Evolutionary conservation across 345 rosid species (phyloP).

Genomic region (Pseudoturritis turrita): DNA sequence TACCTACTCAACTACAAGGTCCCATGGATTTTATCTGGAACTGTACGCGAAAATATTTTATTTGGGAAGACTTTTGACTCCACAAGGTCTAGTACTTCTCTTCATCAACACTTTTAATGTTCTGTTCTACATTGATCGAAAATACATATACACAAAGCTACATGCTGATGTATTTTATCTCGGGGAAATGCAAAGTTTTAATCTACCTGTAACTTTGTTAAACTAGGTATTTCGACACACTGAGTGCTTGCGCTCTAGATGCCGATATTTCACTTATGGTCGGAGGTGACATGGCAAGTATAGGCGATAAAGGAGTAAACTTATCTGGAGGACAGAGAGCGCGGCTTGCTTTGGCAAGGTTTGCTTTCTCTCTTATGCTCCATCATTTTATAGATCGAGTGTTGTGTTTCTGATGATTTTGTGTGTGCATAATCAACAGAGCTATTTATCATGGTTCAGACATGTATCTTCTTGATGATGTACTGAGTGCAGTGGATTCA

Average conservation of each 20-base stretch:
- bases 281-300: slow-evolving; percentile 76
- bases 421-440: slow-evolving; percentile 37
- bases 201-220: slow-evolving; percentile 7
- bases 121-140: background rate
- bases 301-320: slow-evolving; percentile 88
- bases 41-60: slow-evolving; percentile 67
- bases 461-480: slow-evolving; percentile 72
- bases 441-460: slow-evolving; percentile 71
- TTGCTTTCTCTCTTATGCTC: slow-evolving; percentile 6
- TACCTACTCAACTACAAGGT: slow-evolving; percentile 43
- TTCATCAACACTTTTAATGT: background rate
- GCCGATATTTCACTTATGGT: slow-evolving; percentile 74
- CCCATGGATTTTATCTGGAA: slow-evolving; percentile 94
- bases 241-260: slow-evolving; percentile 74
- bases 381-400: background rate
- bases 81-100: slow-evolving; percentile 43
- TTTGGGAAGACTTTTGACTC: slow-evolving; percentile 63
- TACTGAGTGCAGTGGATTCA: slow-evolving; percentile 95
- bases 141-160: background rate
- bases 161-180: background rate
- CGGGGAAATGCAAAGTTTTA: background rate
- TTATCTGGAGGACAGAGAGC: slow-evolving; percentile 97
- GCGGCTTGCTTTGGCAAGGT: slow-evolving; percentile 96
- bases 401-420: slow-evolving; percentile 17
- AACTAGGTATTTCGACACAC: slow-evolving; percentile 56